Base-by-base conservation (phyloP, 2,329 filamentous ascomycete genomes). In the Sporothrix luriei region DNA sequence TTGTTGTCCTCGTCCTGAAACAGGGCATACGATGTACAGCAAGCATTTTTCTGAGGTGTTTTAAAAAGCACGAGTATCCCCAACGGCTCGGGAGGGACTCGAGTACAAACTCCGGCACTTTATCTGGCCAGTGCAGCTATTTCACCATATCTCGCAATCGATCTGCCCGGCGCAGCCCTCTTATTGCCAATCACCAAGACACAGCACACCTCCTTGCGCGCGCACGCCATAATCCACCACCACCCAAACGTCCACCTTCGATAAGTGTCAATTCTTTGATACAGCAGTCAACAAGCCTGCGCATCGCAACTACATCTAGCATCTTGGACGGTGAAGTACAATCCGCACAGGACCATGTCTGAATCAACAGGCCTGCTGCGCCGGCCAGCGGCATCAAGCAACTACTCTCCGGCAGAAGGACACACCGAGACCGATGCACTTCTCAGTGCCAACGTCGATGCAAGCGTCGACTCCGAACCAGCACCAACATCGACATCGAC, bases 371-470 rank as follows among this genome's bases (percentile, higher is more conserved):
- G 33, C 14, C 57, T 29, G 29, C 67, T 62, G 14, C 55, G 67
- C 55, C 54, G 55, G 55, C 55, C 67, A n/a, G 46, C 26, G 13
- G 19, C 55, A 21, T 24, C 67, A 24, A 21, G 13, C 38, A 46
- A 40, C 21, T 24, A 26, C 51, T 57, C 38, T n/a, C 38, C 38
- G 24, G 4, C 26, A 4, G 26, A 51, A 16, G 62, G 49, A 26
- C 62, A n/a, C n/a, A 46, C 70, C 2, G 71, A 72, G 33, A 68
- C 65, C 9, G 66, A 59, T 14, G 65, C 70, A 29, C 71, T 72
- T 11, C 71, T 72, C 2, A 59, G 59, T 33, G 26, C 55, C 16
- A 52, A 26, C 46, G 26, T 49, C 21, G 57, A 21, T 26, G 29
- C 51, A n/a, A 38, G n/a, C 13, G 21, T 55, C 24, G 62, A 33